Base-by-base conservation (phyloP, 257 asterid species). In the Sherardia arvensis region DNA sequence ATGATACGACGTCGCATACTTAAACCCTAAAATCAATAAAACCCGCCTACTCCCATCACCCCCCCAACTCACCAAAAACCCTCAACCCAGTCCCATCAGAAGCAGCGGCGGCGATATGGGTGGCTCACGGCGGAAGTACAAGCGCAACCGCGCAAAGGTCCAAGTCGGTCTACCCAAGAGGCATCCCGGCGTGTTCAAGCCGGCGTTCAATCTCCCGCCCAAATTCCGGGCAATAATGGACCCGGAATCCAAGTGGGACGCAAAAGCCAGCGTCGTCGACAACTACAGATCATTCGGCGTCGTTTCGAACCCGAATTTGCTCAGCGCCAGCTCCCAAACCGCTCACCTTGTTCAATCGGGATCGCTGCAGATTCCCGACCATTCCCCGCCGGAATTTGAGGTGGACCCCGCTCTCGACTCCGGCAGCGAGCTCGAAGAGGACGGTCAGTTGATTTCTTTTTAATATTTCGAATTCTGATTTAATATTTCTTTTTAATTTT, bases 371-470 rank as follows among this genome's bases (percentile, higher is more conserved):
- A 74, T 87, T 71, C 95, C 96, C 43, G 81, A 87, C 62, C 54
- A 76, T 21, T 27, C 47, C 10, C 27, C 68, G 17, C 1, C n/a
- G 5, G 23, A 27, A 3, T 65, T 27, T 5, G 80, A 33, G 20
- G 71, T 32, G 27, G 71, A 74, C 57, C 74, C 67, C 7, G 66
- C 80, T 1, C 14, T 84, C 43, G 95, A 84, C 69, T 77, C 88
- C 78, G 99, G 94, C 62, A 87, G 99, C 74, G 99, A 89, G 20
- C 87, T 89, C 47, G 99, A 92, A 73, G 99, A 92, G 77, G 96
- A 92, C 55, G 97, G 99, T 92, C 1, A 65, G 88, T 77, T 27
- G 0, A 34, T 11, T 30, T 59, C 4, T 1, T 49, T 30, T 8
- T 26, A n/a, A n/a, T n/a, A n/a, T n/a, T n/a, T n/a, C n/a, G n/a